A percentile compares a stretch with the other conserved stretches of the same genome.
Evolutionary conservation across 1,139 yeast species (phyloP).

Genomic region (Debaryomyces robertsiae): DNA sequence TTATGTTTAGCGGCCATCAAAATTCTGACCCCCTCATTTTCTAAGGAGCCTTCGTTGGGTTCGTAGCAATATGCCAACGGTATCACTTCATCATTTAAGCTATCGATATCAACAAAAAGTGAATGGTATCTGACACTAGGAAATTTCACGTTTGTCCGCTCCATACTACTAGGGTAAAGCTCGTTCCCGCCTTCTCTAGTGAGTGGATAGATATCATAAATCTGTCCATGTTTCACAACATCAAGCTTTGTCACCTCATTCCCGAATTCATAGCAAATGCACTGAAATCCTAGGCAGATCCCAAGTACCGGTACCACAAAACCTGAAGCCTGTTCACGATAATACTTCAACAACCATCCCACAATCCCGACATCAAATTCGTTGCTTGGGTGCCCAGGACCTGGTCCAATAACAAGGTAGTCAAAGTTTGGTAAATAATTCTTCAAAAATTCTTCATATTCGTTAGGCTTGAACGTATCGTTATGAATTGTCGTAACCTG

Average conservation of each 20-base stretch:
- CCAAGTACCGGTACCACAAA: conserved; percentile 73
- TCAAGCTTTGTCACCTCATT: conserved; percentile 54
- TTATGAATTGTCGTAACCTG: conserved; percentile 73
- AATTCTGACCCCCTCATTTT: conserved; percentile 29
- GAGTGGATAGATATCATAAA: conserved; percentile 52
- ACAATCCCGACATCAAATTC: conserved; percentile 74
- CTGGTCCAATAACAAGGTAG: conserved; percentile 90
- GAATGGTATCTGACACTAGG: conserved; percentile 90
- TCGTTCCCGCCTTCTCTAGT: conserved; percentile 15
- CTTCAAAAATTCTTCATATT: conserved; percentile 39
- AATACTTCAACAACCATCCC: conserved; percentile 48
- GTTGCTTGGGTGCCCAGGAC: conserved; percentile 87
- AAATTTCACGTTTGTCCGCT: conserved; percentile 33
- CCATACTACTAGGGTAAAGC: conserved; percentile 28
- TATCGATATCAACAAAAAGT: conserved; percentile 50
- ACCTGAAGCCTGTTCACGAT: conserved; percentile 17
- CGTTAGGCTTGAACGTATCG: conserved; percentile 53
- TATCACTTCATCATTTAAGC: conserved; percentile 34
- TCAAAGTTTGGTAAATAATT: conserved; percentile 55
- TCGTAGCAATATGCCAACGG: conserved; percentile 61
- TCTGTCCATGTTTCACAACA: conserved; percentile 83
- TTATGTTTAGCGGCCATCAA: conserved; percentile 80
- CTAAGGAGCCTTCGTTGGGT: conserved; percentile 28
- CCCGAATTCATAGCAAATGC: conserved; percentile 71
- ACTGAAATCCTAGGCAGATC: conserved; percentile 91